These are phyloP conservation scores for Hygrocybe coccinea DNA, from an alignment of 768 basidiomycete species.

Conservation along the genomic window DNA sequence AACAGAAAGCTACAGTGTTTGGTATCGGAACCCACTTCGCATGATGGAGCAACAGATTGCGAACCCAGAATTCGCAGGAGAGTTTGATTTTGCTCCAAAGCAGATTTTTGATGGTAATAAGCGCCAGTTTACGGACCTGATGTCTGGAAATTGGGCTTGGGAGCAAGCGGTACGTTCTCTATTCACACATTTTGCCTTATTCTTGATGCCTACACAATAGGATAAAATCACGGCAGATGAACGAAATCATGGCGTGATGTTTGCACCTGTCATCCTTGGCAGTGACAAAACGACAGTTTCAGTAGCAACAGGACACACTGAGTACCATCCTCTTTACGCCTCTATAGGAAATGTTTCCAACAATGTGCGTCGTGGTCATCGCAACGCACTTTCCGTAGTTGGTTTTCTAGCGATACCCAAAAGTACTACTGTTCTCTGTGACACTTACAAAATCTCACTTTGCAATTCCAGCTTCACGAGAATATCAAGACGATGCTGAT, in stretches of 20 bases:
- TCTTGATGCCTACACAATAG: constrained; percentile 12
- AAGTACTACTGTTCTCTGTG: constrained; percentile 12
- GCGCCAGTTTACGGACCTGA: constrained; percentile 30
- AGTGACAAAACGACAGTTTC: constrained; percentile 38
- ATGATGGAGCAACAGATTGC: constrained; percentile 12
- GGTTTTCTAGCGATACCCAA: constrained; percentile 29
- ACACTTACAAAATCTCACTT: not conserved
- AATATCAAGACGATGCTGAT: constrained; percentile 10
- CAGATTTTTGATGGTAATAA: constrained; percentile 20
- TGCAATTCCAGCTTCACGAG: not conserved
- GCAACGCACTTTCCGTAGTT: constrained; percentile 24
- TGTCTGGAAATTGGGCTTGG: constrained; percentile 23
- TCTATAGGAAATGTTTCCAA: constrained; percentile 32
- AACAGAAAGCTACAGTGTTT: not conserved
- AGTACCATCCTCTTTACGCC: constrained; percentile 33
- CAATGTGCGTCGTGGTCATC: constrained; percentile 24
- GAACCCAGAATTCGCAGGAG: constrained; percentile 32
- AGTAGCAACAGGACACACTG: constrained; percentile 33
- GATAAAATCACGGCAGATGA: constrained; percentile 22
- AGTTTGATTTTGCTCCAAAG: constrained; percentile 32
- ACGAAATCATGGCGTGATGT: constrained; percentile 23
- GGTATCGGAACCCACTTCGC: not conserved
- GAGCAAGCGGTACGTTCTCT: not conserved
- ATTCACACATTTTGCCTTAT: constrained; percentile 8
- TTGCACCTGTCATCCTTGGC: constrained; percentile 32